Evolutionary conservation across 495 filamentous ascomycete species (phyloP).

Genomic region (Tricharina praecox): DNA sequence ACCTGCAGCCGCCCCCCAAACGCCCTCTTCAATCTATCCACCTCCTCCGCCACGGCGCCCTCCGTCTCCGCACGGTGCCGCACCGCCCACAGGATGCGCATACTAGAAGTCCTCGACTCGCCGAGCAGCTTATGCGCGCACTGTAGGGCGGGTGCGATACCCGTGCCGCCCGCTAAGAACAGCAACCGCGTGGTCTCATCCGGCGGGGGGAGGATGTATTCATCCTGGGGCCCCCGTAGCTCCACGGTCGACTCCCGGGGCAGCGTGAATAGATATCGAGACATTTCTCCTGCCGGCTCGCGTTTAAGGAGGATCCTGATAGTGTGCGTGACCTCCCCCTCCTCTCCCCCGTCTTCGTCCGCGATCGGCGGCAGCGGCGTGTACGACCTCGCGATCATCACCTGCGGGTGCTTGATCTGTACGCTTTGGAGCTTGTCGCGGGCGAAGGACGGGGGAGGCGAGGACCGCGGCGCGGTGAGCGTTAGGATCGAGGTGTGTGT

Average conservation of each 20-base stretch:
- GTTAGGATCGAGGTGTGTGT: constrained; percentile 50
- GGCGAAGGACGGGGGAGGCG: constrained; percentile 6
- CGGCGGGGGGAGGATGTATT: constrained; percentile 42
- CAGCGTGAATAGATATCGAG: constrained; percentile 39
- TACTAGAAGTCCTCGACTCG: constrained; percentile 21
- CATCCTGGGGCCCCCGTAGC: constrained; percentile 59
- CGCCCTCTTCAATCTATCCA: constrained; percentile 35
- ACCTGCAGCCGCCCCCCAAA: constrained; percentile 10
- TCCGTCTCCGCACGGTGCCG: constrained; percentile 17
- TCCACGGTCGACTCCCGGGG: constrained; percentile 44
- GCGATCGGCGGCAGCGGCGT: constrained; percentile 55
- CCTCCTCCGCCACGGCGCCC: constrained; percentile 39
- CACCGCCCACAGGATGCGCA: constrained; percentile 54
- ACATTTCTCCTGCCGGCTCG: constrained; percentile 40
- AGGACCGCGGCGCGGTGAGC: constrained; percentile 33
- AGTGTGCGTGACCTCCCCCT: too few relatives aligned
- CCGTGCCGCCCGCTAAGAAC: constrained; percentile 85
- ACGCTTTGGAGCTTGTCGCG: constrained; percentile 50
- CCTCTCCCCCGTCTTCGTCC: constrained; percentile 26
- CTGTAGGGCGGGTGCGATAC: constrained; percentile 82
- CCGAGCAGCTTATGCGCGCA: constrained; percentile 43
- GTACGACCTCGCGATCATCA: constrained; percentile 78
- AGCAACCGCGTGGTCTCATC: constrained; percentile 38
- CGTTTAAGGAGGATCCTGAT: constrained; percentile 40
- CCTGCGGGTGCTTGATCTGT: constrained; percentile 80